Percentiles rank a stretch among this genome's conserved stretches.
Evolutionary conservation across 2,329 filamentous ascomycete species (phyloP).

Genomic region (Trichophyton equinum): DNA sequence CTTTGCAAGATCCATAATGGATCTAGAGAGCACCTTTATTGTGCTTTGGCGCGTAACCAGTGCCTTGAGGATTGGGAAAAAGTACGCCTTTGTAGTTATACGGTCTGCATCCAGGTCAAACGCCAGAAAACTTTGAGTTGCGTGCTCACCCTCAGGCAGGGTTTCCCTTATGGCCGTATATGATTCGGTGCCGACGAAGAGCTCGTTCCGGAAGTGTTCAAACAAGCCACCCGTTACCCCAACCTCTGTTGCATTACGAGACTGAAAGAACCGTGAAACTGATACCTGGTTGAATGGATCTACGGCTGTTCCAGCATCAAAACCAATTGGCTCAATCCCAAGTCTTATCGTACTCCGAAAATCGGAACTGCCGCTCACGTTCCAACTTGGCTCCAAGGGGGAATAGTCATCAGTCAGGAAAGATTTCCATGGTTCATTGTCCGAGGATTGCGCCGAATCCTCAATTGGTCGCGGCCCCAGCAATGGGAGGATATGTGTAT

Average conservation of each 20-base stretch:
- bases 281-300: slow-evolving; percentile 2
- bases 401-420: slow-evolving; percentile 4
- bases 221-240: not conserved
- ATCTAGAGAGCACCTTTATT: not conserved
- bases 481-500: slow-evolving; percentile 1
- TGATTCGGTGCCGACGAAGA: not conserved
- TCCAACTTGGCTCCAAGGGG: slow-evolving; percentile 3
- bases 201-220: not conserved
- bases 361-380: not conserved
- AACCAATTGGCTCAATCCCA: slow-evolving; percentile 1
- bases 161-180: not conserved
- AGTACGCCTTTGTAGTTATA: not conserved
- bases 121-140: not conserved
- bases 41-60: not conserved
- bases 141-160: not conserved
- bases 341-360: not conserved
- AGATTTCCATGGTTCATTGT: not conserved
- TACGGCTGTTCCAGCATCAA: not conserved
- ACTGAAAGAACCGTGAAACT: not conserved
- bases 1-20: not conserved
- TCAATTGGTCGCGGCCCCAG: not conserved
- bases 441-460: not conserved
- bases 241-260: not conserved
- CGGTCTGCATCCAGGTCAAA: not conserved
- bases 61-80: not conserved